phyloP scores from a whole-genome alignment of 768 basidiomycete genomes.

The Agaricus subrufescens region DNA sequence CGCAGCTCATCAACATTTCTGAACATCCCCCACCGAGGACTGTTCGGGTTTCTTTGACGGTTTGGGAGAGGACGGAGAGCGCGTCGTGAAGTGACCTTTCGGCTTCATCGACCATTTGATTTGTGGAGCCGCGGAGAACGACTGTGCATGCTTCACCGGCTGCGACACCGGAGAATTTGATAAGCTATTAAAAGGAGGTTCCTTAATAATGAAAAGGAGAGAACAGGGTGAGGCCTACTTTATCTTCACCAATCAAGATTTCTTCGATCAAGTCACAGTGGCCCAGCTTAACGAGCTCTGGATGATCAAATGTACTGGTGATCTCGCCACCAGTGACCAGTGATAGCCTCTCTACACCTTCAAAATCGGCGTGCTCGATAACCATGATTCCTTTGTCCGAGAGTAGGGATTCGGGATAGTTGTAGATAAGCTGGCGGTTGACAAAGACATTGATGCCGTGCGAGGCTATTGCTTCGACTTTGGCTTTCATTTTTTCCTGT shows the following conservation, averaged over 20 bases:
- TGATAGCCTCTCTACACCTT: constrained; percentile 93
- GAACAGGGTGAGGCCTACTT: constrained; percentile 41
- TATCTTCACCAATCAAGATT: constrained; percentile 99
- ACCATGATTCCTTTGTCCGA: constrained; percentile 92
- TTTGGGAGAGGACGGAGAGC: constrained; percentile 94
- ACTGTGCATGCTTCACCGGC: constrained; percentile 98
- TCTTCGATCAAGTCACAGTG: constrained; percentile 95
- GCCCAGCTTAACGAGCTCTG: constrained; percentile 90
- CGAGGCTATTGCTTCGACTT: constrained; percentile 89
- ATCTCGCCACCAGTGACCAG: constrained; percentile 98
- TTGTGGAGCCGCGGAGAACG: constrained; percentile 93
- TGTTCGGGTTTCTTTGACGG: constrained; percentile 93
- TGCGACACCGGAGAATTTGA: constrained; percentile 99
- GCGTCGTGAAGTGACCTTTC: constrained; percentile 98
- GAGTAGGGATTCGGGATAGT: constrained; percentile 96
- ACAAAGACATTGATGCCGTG: constrained; percentile 98
- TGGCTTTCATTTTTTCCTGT: constrained; percentile 99
- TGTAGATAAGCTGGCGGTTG: constrained; percentile 98
- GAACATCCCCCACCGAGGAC: constrained; percentile 96
- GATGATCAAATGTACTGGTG: constrained; percentile 89
- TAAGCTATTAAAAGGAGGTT: constrained; percentile 54
- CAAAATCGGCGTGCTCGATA: constrained; percentile 98
- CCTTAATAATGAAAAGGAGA: background rate
- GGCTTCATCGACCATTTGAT: constrained; percentile 99
- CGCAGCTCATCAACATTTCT: constrained; percentile 97